Base-by-base conservation (phyloP, 169 alveolate species). In the Plasmodium ovale region DNA sequence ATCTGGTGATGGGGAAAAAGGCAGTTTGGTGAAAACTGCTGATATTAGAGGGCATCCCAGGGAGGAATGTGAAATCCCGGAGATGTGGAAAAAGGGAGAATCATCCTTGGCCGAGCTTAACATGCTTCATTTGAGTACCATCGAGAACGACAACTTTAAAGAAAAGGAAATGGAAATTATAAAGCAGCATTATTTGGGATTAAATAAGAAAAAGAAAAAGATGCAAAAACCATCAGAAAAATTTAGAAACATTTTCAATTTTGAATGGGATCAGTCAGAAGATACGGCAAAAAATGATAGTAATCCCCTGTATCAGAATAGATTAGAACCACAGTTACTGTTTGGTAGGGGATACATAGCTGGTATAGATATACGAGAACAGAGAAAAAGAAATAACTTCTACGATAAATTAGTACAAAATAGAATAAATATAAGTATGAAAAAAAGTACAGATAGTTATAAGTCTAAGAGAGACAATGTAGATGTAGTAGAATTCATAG, bases 181-280 rank as follows among this genome's bases (percentile, higher is more conserved):
- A 31, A 92, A 97, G 70, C 93, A 93, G 54, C 95, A 96, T 56
- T 97, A 97, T 79, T 89, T 97, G 64, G 99, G 99, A 9, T 87
- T 95, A 64, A 92, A 94, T 35, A 94, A 94, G 62, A 96, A 95
- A 64, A 92, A 94, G 87, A 95, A 95, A 87, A 96, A 96, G 65
- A 62, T 96, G 16, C 95, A 94, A 37, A 97, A 97, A 72, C 99
- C 98, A 0, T 96, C 99, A 39, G 99, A 97, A 72, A 97, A 97
- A 79, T 97, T 96, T 92, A 51, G 94, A 79, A 95, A 94, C 44
- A 91, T 94, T 3, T 96, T 96, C 47, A 92, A 94, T 70, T 96
- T 96, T 69, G 98, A 96, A 51, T 96, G 98, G 98, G 96, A 95
- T 62, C 93, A 92, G 37, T 87, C 96, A 23, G 98, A 96, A 67